Percentiles rank a stretch among this genome's conserved stretches.
Evolutionary conservation across 768 basidiomycete genomes (phyloP).

Genomic region (Zangia roseola): DNA sequence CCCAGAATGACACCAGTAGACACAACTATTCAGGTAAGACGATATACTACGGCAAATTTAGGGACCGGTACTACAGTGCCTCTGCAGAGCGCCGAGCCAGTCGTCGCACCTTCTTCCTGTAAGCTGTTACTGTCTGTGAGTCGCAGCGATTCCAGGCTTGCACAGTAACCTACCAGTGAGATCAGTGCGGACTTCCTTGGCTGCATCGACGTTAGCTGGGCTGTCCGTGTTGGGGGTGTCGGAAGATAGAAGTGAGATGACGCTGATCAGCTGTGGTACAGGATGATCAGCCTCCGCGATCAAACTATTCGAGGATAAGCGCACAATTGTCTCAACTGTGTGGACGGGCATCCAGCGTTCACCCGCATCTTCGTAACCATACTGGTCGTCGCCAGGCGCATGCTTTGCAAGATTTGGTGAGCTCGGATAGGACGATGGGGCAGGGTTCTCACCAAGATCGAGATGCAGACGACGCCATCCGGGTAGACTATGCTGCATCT

Average conservation of each 20-base stretch:
- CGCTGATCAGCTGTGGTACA: slow-evolving; percentile 78
- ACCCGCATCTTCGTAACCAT: slow-evolving; percentile 93
- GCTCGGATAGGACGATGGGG: background rate
- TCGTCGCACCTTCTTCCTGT: slow-evolving; percentile 95
- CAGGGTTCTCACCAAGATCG: slow-evolving; percentile 69
- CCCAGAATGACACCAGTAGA: too few relatives aligned
- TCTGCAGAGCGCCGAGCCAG: slow-evolving; percentile 86
- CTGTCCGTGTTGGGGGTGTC: slow-evolving; percentile 90
- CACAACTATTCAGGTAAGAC: too few relatives aligned
- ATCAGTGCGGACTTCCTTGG: slow-evolving; percentile 78
- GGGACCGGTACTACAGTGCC: too few relatives aligned
- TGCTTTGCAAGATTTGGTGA: slow-evolving; percentile 52
- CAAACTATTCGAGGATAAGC: slow-evolving; percentile 15
- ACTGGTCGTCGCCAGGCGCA: slow-evolving; percentile 94
- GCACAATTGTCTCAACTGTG: slow-evolving; percentile 92
- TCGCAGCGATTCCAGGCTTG: background rate
- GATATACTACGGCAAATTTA: slow-evolving; percentile 17
- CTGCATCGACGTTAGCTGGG: slow-evolving; percentile 95
- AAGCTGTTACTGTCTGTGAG: slow-evolving; percentile 46
- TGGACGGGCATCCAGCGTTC: slow-evolving; percentile 99
- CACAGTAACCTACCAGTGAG: slow-evolving; percentile 45
- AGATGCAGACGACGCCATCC: slow-evolving; percentile 93
- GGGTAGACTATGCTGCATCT: slow-evolving; percentile 66
- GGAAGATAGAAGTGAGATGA: slow-evolving; percentile 92
- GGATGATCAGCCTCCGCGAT: background rate